A percentile compares a stretch with the other conserved stretches of the same genome.
Conservation (phyloP, 2,329 filamentous ascomycete species). For the Thelonectria discophora region DNA sequence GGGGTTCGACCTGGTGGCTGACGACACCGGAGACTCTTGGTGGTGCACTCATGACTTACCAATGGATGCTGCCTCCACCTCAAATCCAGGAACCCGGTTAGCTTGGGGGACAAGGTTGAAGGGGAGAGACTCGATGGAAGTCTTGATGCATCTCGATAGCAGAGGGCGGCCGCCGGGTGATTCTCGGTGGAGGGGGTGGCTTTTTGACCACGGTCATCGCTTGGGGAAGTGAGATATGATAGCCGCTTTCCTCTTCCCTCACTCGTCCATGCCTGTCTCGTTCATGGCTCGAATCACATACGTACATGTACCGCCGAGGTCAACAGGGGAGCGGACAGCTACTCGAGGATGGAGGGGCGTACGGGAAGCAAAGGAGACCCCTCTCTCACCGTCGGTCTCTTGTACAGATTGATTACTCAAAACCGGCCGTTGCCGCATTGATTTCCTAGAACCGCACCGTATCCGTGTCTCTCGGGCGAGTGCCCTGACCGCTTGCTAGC, state of each 20-base stretch:
- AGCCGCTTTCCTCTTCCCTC: background rate
- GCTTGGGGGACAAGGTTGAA: constrained; percentile 32
- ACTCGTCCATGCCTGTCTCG: background rate
- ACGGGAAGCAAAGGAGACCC: background rate
- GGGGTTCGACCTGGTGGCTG: background rate
- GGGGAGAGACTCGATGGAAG: background rate
- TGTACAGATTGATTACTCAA: no score
- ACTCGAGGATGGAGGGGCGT: background rate
- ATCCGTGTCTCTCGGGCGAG: no score
- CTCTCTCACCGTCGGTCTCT: no score
- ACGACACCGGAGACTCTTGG: background rate
- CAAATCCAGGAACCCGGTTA: constrained; percentile 27
- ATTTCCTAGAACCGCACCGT: no score
- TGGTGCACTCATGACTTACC: constrained; percentile 8
- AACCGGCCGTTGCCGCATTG: no score
- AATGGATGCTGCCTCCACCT: constrained; percentile 15
- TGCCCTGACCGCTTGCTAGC: background rate
- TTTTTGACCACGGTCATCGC: background rate
- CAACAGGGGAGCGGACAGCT: background rate
- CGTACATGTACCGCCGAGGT: background rate
- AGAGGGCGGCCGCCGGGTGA: background rate
- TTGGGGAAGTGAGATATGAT: background rate
- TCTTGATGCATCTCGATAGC: background rate
- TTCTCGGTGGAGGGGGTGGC: background rate
- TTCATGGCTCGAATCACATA: background rate